Percentiles rank a stretch among this genome's conserved stretches.
These are phyloP conservation scores for Moricandia moricandioides DNA, from an alignment of 345 rosid species.

Conservation along the genomic window DNA sequence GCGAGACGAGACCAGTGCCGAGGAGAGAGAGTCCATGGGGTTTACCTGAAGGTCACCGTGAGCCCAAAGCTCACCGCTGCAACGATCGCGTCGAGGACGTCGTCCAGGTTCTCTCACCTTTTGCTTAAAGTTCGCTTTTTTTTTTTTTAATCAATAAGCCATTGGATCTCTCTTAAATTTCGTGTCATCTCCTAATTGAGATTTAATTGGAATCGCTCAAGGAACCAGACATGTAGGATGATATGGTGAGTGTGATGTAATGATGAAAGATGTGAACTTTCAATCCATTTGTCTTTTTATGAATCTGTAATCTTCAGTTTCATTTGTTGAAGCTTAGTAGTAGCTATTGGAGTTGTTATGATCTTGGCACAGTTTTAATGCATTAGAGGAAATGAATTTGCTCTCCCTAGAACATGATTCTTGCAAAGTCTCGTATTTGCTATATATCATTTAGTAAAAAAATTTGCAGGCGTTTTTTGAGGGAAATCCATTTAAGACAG, in stretches of 20 bases:
- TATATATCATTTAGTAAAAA: neutral
- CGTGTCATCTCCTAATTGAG: too few species aligned
- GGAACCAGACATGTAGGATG: conserved; percentile 2
- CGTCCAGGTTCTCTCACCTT: conserved; percentile 50
- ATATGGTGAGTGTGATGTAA: neutral
- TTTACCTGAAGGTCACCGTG: conserved; percentile 61
- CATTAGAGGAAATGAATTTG: neutral
- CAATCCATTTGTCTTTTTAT: neutral
- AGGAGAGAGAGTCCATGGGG: conserved; percentile 97
- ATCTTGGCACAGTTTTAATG: neutral
- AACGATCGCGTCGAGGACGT: conserved; percentile 94
- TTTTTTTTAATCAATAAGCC: too few species aligned
- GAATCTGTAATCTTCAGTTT: neutral
- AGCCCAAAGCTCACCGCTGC: conserved; percentile 92
- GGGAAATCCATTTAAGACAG: conserved; percentile 96
- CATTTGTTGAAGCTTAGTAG: neutral
- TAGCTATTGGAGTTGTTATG: neutral
- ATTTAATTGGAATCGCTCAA: neutral
- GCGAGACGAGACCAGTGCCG: conserved; percentile 90
- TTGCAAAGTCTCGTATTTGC: neutral
- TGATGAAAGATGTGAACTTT: neutral
- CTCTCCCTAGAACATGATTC: neutral
- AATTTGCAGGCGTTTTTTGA: conserved; percentile 84
- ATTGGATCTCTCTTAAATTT: neutral
- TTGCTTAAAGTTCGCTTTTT: neutral